Evolutionary conservation across 345 rosid species (phyloP), one percentile per base, ranked within the genome.

Genomic region (Salix brachista): DNA sequence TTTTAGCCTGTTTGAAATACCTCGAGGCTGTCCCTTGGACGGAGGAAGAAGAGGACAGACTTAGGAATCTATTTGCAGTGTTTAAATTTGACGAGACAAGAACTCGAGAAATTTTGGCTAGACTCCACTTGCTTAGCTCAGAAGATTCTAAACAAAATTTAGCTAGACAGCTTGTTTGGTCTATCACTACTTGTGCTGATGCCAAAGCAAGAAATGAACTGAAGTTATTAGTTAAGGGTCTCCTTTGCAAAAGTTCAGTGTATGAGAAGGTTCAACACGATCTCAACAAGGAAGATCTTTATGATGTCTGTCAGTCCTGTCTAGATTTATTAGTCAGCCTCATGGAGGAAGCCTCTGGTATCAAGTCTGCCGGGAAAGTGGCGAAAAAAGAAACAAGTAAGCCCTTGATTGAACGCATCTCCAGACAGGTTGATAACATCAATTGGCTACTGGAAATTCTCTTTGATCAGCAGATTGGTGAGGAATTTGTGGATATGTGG

Each of bases 11-110:
- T 87, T 82, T 95, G 77, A 89, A 90, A 74, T 93, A 91, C 86
- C 87, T 95, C 52, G 97, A 91, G 83, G 96, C 87, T 81, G 96
- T 95, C 88, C 99, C 97, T 16, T 95, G 99, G 97, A 89, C 96
- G 4, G 99, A 95, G 84, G 97, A 91, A 37, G 99, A 95, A 86
- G 99, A 91, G 86, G 94, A 95, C 79, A 95, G 90, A 74, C 72
- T 93, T 77, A 87, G 96, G 82, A 80, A 76, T 77, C 58, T 95
- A 50, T 83, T 95, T 80, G 72, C 86, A 23, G 79, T 85, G 73
- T 80, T 85, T 73, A 87, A 81, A 65, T 95, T 93, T 39, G 94
- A 89, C 37, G 87, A 83, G 61, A 82, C 81, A 75, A 86, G 90
- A 42, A 78, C 86, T n/a, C 76, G 76, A 42, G 96, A 93, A 48